A percentile compares a stretch with the other conserved stretches of the same genome.
Evolutionary conservation across 163 green algal species (phyloP).

Genomic region (Scenedesmus sp.): DNA sequence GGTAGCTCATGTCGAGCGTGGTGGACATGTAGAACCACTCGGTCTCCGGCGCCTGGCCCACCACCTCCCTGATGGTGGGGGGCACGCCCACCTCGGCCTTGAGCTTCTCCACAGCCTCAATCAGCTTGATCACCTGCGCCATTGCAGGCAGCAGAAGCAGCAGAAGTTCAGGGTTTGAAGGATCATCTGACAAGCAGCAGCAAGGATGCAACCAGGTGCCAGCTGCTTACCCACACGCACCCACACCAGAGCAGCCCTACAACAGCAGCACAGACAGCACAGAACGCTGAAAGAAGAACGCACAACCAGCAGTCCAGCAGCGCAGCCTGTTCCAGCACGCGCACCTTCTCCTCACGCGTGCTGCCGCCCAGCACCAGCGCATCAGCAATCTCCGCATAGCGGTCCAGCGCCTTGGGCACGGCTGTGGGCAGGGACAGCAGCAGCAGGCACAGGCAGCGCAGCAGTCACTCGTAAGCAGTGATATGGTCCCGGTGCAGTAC

Average conservation of each 20-base stretch:
- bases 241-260: background rate
- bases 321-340: background rate
- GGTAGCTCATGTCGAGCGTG: constrained; percentile 65
- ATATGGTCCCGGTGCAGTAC: no score
- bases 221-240: background rate
- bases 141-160: background rate
- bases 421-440: background rate
- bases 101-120: constrained; percentile 77
- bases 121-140: constrained; percentile 63
- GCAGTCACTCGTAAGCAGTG: background rate
- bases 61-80: constrained; percentile 68
- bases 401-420: constrained; percentile 47
- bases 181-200: background rate
- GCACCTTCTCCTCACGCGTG: constrained; percentile 73
- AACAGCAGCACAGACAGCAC: background rate
- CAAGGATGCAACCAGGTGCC: no score
- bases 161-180: background rate
- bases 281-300: background rate
- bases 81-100: constrained; percentile 75
- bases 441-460: background rate
- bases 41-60: constrained; percentile 58
- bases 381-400: constrained; percentile 75
- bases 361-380: constrained; percentile 67
- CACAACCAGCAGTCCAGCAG: background rate
- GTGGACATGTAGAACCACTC: constrained; percentile 63